phyloP scores from a whole-genome alignment of 2,329 filamentous ascomycete species.

The Colletotrichum sp. region DNA sequence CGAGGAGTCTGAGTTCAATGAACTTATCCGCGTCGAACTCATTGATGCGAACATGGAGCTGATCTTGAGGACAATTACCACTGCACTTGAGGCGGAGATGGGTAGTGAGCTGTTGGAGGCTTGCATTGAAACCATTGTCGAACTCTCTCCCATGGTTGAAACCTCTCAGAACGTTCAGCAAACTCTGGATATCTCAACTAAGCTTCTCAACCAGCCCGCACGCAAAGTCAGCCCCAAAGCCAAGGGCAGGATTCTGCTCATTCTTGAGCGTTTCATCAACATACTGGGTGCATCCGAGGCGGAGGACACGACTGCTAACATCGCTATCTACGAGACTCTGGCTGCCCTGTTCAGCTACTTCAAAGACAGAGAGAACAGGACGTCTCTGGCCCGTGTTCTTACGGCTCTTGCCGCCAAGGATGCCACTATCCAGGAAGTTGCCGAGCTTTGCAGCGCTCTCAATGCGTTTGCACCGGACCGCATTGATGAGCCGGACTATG shows the following conservation, averaged over 20 bases:
- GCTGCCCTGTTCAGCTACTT: slow-evolving; percentile 90
- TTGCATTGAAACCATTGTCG: slow-evolving; percentile 80
- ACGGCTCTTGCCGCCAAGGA: slow-evolving; percentile 72
- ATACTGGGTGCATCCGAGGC: slow-evolving; percentile 46
- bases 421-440: slow-evolving; percentile 63
- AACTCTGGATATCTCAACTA: slow-evolving; percentile 80
- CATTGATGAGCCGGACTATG: slow-evolving; percentile 88
- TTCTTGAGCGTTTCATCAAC: slow-evolving; percentile 81
- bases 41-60: slow-evolving; percentile 62
- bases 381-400: slow-evolving; percentile 76
- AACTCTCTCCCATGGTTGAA: slow-evolving; percentile 73
- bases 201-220: slow-evolving; percentile 84
- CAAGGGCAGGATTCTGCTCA: slow-evolving; percentile 80
- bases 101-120: slow-evolving; percentile 80
- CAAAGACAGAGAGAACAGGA: slow-evolving; percentile 78
- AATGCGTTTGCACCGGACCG: slow-evolving; percentile 78
- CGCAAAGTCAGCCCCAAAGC: slow-evolving; percentile 81
- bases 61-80: slow-evolving; percentile 71
- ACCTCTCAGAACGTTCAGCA: slow-evolving; percentile 73
- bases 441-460: slow-evolving; percentile 75
- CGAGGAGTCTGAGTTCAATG: slow-evolving; percentile 58
- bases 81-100: slow-evolving; percentile 66
- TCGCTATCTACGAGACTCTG: slow-evolving; percentile 73
- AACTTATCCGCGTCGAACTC: slow-evolving; percentile 60
- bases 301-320: slow-evolving; percentile 17